Evolutionary conservation across 129 eudicot species (phyloP).

Genomic region (Flaveria brownii): DNA sequence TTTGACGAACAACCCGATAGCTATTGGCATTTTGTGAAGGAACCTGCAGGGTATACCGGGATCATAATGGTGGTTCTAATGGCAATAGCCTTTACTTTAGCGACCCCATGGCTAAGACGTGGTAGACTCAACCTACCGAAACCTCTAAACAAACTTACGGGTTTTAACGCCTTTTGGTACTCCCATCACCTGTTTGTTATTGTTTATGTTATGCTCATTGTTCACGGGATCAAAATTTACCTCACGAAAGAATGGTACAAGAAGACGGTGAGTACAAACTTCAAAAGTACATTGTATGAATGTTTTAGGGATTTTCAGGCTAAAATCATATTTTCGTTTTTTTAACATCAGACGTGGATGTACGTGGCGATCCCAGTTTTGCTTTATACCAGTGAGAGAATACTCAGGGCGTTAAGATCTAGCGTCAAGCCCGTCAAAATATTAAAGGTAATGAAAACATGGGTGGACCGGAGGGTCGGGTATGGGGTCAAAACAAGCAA

Average conservation of each 20-base stretch:
- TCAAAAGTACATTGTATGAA: neutral
- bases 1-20: constrained; percentile 7
- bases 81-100: constrained; percentile 15
- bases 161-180: constrained; percentile 18
- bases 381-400: constrained; percentile 3
- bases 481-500: neutral
- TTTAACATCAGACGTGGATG: constrained; percentile 19
- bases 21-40: constrained; percentile 7
- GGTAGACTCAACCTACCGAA: constrained; percentile 9
- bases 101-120: constrained; percentile 18
- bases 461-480: neutral
- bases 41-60: constrained; percentile 7
- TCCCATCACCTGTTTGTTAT: constrained; percentile 17
- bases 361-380: neutral
- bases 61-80: constrained; percentile 3
- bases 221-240: constrained; percentile 18
- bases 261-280: constrained; percentile 21
- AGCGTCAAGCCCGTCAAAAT: constrained; percentile 1
- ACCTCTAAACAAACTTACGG: constrained; percentile 1
- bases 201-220: constrained; percentile 5
- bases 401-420: constrained; percentile 3
- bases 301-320: neutral
- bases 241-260: constrained; percentile 13
- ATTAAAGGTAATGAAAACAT: neutral
- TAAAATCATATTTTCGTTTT: neutral